Evolutionary conservation across 2,329 filamentous ascomycete species (phyloP).

Genomic region (Metarhizium sp.): DNA sequence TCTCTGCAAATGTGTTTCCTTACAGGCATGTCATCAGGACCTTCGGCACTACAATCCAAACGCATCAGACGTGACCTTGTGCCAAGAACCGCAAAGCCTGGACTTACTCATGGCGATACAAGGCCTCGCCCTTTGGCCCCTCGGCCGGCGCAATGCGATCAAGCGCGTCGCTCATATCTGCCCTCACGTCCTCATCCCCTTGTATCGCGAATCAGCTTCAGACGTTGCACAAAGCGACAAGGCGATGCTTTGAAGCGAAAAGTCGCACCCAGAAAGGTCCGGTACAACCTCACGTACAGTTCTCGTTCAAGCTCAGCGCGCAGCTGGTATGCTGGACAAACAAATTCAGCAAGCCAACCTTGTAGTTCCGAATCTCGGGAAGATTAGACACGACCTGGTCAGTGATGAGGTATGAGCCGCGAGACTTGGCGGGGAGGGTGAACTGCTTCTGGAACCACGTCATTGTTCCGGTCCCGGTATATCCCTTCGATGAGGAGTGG

Average conservation of each 20-base stretch:
- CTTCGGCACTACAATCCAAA: slow-evolving; percentile 54
- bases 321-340: slow-evolving; percentile 96
- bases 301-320: slow-evolving; percentile 87
- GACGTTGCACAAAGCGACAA: too few relatives aligned
- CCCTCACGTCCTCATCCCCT: slow-evolving; percentile 71
- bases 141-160: slow-evolving; percentile 77
- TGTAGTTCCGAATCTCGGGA: slow-evolving; percentile 75
- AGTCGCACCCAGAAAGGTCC: too few relatives aligned
- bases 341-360: slow-evolving; percentile 75
- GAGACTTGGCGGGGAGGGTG: slow-evolving; percentile 63
- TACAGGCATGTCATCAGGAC: slow-evolving; percentile 88
- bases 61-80: neutral
- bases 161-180: slow-evolving; percentile 88
- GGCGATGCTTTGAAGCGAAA: too few relatives aligned
- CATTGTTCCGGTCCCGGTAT: slow-evolving; percentile 33
- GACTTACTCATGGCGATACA: slow-evolving; percentile 64
- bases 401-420: slow-evolving; percentile 86
- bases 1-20: slow-evolving; percentile 6
- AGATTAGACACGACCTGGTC: slow-evolving; percentile 60
- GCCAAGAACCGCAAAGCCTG: neutral
- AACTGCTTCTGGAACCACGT: slow-evolving; percentile 84
- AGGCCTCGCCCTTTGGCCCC: slow-evolving; percentile 59
- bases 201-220: neutral
- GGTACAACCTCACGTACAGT: slow-evolving; percentile 37
- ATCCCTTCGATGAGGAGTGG: slow-evolving; percentile 16